phyloP scores from a whole-genome alignment of 139 green algal genomes.

The Pleodorina starrii region DNA sequence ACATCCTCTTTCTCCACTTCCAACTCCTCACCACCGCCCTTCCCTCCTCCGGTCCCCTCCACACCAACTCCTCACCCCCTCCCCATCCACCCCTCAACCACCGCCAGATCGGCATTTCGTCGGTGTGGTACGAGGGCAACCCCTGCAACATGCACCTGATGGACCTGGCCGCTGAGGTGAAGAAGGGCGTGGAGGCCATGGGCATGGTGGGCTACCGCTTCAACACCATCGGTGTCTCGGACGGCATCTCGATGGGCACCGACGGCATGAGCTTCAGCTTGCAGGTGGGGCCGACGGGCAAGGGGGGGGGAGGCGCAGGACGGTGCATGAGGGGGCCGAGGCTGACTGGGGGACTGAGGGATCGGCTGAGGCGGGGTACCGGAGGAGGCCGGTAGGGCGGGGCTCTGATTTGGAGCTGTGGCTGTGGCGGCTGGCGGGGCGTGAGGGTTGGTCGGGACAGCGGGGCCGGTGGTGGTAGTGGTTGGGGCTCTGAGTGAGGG shows the following conservation, averaged over 20 bases:
- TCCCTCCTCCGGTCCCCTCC: neutral
- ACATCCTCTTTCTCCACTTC: neutral
- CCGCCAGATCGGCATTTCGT: slow-evolving; percentile 91
- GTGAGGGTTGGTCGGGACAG: no score
- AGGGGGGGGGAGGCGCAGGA: no score
- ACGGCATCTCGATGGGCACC: slow-evolving; percentile 99
- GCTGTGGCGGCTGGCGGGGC: no score
- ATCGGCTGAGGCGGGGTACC: no score
- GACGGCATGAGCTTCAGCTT: slow-evolving; percentile 97
- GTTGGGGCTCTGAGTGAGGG: no score
- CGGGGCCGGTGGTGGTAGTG: no score
- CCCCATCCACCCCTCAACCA: neutral
- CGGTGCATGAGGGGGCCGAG: no score
- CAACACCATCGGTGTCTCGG: slow-evolving; percentile 96
- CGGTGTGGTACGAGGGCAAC: slow-evolving; percentile 99
- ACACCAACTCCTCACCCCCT: neutral
- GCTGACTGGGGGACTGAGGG: no score
- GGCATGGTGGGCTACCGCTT: slow-evolving; percentile 95
- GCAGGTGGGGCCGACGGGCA: slow-evolving; percentile 63
- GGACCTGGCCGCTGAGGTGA: slow-evolving; percentile 93
- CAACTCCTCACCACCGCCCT: neutral
- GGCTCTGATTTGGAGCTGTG: no score
- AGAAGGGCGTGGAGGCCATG: slow-evolving; percentile 86
- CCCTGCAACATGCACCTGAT: slow-evolving; percentile 99
- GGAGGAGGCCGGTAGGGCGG: no score